A percentile compares a stretch with the other conserved stretches of the same genome.
Conservation (phyloP, 2,329 filamentous ascomycete species). For the Parastagonospora avenae region DNA sequence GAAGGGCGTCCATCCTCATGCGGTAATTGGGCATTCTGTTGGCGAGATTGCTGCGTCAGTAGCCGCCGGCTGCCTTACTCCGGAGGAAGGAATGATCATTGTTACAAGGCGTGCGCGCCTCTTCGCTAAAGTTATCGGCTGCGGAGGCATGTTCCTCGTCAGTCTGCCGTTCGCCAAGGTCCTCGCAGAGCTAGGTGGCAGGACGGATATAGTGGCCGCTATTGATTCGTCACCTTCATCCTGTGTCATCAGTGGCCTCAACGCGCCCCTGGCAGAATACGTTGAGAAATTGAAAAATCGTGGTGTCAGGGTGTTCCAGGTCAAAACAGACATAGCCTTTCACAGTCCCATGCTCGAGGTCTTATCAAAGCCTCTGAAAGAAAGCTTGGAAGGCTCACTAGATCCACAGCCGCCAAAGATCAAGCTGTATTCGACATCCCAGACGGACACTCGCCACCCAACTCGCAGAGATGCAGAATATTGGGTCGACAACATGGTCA, state of each 20-base stretch:
- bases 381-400: conserved; percentile 24
- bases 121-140: conserved; percentile 34
- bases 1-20: conserved; percentile 15
- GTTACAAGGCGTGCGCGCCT: conserved; percentile 37
- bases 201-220: conserved; percentile 33
- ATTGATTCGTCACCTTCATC: conserved; percentile 44
- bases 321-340: conserved; percentile 51
- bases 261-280: conserved; percentile 21
- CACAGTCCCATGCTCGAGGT: conserved; percentile 43
- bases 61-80: conserved; percentile 37
- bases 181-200: conserved; percentile 19
- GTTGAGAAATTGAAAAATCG: conserved; percentile 20
- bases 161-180: conserved; percentile 35
- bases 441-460: conserved; percentile 22
- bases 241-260: conserved; percentile 39
- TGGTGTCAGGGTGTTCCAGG: conserved; percentile 36
- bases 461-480: conserved; percentile 37
- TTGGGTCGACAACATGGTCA: conserved; percentile 49
- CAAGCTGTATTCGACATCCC: conserved; percentile 43
- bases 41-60: conserved; percentile 46
- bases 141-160: conserved; percentile 38
- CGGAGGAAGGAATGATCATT: conserved; percentile 42
- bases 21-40: conserved; percentile 31
- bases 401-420: conserved; percentile 1
- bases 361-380: conserved; percentile 35